Evolutionary conservation across 2,329 filamentous ascomycete species (phyloP).

Genomic region (Fusarium hainanense): DNA sequence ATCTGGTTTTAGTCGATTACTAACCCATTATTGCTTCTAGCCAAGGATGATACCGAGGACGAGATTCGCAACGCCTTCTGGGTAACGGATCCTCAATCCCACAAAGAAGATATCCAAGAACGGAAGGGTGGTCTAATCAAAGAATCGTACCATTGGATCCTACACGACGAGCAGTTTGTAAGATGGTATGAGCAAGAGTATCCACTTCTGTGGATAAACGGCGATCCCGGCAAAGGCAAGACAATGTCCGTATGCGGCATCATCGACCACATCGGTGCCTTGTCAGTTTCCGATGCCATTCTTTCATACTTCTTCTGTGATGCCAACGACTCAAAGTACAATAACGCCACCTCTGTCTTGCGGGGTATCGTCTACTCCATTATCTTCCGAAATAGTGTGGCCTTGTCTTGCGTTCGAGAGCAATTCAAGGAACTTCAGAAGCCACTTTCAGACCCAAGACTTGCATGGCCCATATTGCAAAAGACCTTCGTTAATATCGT

Average conservation of each 20-base stretch:
- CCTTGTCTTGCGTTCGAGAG: not conserved
- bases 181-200: not conserved
- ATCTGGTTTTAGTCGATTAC: fast-evolving
- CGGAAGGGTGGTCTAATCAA: fast-evolving
- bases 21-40: fast-evolving
- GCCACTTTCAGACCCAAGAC: not conserved
- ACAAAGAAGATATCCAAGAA: not conserved
- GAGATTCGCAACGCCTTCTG: not conserved
- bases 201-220: fast-evolving
- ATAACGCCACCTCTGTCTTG: fast-evolving
- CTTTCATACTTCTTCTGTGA: not conserved
- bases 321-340: not conserved
- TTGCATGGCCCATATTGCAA: fast-evolving
- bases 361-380: not conserved
- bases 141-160: not conserved
- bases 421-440: fast-evolving
- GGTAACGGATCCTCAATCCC: not conserved
- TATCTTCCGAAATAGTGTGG: not conserved
- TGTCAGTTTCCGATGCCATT: too few relatives aligned
- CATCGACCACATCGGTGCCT: not conserved
- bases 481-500: fast-evolving
- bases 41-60: fast-evolving
- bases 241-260: not conserved
- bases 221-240: not conserved
- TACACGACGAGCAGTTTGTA: fast-evolving